Evolutionary conservation across 352 stramenopile species (phyloP), one percentile per base, ranked within the genome.

Genomic region (Thalassiosira hispida): DNA sequence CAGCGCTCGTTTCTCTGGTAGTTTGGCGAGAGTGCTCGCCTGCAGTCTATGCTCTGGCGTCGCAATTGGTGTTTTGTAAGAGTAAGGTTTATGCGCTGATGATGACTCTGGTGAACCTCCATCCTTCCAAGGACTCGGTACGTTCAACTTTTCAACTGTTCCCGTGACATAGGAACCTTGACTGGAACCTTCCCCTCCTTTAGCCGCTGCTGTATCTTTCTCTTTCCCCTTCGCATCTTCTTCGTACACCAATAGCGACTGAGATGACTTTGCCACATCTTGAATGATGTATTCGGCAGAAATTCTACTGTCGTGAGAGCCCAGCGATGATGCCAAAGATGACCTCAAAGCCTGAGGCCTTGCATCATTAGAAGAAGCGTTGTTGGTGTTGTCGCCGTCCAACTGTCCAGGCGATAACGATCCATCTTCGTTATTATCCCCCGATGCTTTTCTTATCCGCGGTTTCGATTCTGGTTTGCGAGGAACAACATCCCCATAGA

Each of bases 1-100:
- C 18, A 63, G 22, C 23, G 63, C 31, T 49, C 62, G 22, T 62
- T 75, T 67, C 29, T 61, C 33, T 3, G 68, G 60, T 44, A 77
- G 23, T 23, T 62, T 23, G 0, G 31, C 6, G 4, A 31, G 44
- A 16, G 12, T 51, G n/a, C n/a, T n/a, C 40, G n/a, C 11, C 11
- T 5, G 40, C 4, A 2, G 40, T 4, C n/a, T 4, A 49, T 49
- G 2, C 40, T 16, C 5, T 12, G 35, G 35, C 1, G 40, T 49
- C 8, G 31, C 8, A 9, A 8, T 38, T 38, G 31, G 3, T 49
- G 16, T 49, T 16, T 12, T 18, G 6, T 18, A 4, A 12, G 40
- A 49, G 40, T 49, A 20, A 20, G 5, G 40, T n/a, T 20, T 49
- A 4, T 49, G 40, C 8, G 31, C 31, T 9, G 31, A 8, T 8